Conservation (phyloP, 2,329 filamentous ascomycete species). For the Colletotrichum karsti region DNA sequence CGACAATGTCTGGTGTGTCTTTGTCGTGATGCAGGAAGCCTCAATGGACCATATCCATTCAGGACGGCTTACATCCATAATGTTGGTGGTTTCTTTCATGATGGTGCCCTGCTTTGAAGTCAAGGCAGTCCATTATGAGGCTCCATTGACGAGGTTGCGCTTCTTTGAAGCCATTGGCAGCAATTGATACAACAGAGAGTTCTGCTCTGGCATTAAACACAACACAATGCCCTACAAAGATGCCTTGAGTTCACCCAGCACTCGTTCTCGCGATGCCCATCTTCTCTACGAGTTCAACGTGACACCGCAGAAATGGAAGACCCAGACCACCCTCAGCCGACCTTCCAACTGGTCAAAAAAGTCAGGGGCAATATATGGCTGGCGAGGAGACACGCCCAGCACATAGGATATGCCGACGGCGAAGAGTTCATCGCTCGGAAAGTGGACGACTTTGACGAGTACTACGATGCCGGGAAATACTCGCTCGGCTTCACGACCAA, state of each 20-base stretch:
- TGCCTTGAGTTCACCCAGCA: background rate
- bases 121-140: background rate
- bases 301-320: slow-evolving; percentile 1
- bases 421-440: slow-evolving; percentile 43
- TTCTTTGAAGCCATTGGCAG: background rate
- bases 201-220: background rate
- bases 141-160: background rate
- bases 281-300: background rate
- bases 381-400: slow-evolving; percentile 38
- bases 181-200: too few species aligned
- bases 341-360: slow-evolving; percentile 40
- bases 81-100: background rate
- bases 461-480: slow-evolving; percentile 12
- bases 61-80: background rate
- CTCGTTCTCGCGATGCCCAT: background rate
- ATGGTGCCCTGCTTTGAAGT: background rate
- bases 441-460: slow-evolving; percentile 30
- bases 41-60: background rate
- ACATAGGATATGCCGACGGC: slow-evolving; percentile 26
- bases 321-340: slow-evolving; percentile 14
- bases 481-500: slow-evolving; percentile 26
- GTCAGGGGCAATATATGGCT: slow-evolving; percentile 40
- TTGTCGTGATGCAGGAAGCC: background rate
- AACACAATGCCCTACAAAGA: background rate
- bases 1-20: background rate